phyloP scores from a whole-genome alignment of 208 protist genomes.

The Leishmania mexicana region DNA sequence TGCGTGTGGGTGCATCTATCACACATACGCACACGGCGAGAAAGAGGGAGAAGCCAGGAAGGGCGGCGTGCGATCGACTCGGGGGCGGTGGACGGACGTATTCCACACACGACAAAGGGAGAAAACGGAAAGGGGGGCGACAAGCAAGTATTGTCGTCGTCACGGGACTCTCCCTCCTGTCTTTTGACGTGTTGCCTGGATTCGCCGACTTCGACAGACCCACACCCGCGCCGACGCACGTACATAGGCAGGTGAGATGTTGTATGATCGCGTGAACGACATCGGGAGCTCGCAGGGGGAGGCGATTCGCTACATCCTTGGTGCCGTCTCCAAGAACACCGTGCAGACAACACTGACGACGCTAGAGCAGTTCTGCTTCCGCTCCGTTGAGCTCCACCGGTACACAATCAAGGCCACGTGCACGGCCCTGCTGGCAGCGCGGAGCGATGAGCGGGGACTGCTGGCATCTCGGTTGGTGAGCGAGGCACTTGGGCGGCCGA shows the following conservation, averaged over 20 bases:
- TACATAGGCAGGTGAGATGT: conserved; percentile 37
- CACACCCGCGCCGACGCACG: neutral
- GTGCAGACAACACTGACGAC: conserved; percentile 71
- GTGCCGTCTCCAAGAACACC: conserved; percentile 71
- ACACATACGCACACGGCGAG: neutral
- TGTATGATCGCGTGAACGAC: conserved; percentile 82
- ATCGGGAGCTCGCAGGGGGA: conserved; percentile 67
- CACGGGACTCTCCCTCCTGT: neutral
- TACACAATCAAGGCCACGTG: conserved; percentile 54
- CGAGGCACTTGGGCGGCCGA: conserved; percentile 62
- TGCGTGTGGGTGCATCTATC: neutral
- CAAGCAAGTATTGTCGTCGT: neutral
- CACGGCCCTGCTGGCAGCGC: conserved; percentile 34
- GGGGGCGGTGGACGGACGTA: neutral
- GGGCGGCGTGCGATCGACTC: neutral
- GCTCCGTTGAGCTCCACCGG: conserved; percentile 58
- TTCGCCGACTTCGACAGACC: neutral
- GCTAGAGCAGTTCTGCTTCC: conserved; percentile 66
- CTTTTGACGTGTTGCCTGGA: neutral
- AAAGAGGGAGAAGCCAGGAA: neutral
- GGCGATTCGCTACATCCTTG: conserved; percentile 72
- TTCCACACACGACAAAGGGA: conserved; percentile 8
- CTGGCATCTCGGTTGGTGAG: conserved; percentile 64
- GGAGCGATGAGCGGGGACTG: conserved; percentile 39
- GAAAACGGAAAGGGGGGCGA: conserved; percentile 12